These are phyloP conservation scores for Hyaloscypha finlandica DNA, from an alignment of 495 filamentous ascomycete species.

Conservation along the genomic window DNA sequence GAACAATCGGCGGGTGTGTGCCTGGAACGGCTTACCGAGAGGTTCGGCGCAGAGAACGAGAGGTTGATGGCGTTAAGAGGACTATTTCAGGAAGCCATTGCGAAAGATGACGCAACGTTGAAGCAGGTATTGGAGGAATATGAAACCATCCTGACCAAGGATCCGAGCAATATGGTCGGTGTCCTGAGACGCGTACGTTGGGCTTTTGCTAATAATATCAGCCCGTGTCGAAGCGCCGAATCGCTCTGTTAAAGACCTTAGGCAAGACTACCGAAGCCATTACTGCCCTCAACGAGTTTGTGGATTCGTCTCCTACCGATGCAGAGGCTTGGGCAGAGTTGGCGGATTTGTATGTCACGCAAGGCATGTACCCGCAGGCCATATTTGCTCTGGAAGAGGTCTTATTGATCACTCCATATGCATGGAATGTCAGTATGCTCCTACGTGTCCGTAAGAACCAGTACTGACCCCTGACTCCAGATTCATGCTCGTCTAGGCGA, in stretches of 20 bases:
- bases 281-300: constrained; percentile 66
- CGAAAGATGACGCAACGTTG: constrained; percentile 61
- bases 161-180: constrained; percentile 76
- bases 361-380: constrained; percentile 77
- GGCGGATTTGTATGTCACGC: constrained; percentile 76
- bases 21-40: constrained; percentile 69
- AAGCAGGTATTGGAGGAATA: constrained; percentile 74
- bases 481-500: constrained; percentile 89
- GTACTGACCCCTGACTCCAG: constrained; percentile 32
- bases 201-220: constrained; percentile 38
- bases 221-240: constrained; percentile 84
- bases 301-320: constrained; percentile 86
- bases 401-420: constrained; percentile 82
- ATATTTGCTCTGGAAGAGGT: constrained; percentile 91
- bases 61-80: constrained; percentile 80
- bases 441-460: constrained; percentile 4
- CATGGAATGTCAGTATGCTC: constrained; percentile 78
- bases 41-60: constrained; percentile 83
- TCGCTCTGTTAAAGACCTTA: constrained; percentile 76
- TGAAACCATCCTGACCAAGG: constrained; percentile 68
- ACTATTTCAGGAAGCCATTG: constrained; percentile 82
- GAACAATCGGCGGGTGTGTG: constrained; percentile 73
- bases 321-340: constrained; percentile 94
- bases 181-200: background rate
- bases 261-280: constrained; percentile 71